phyloP scores from a whole-genome alignment of 495 filamentous ascomycete species.

The Tuber borchii region DNA sequence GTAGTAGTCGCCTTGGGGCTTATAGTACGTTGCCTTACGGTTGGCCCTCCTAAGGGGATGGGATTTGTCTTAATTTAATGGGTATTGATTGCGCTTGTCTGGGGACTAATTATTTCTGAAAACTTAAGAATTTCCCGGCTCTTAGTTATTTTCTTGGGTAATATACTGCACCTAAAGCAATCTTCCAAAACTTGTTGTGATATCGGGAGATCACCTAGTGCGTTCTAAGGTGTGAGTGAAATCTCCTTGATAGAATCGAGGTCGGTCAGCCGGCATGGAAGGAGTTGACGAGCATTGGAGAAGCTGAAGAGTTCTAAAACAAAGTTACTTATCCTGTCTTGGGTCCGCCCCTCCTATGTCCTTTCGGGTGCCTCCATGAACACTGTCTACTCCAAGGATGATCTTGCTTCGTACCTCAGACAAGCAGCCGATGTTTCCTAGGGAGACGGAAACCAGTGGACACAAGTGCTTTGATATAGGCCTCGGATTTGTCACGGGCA shows the following conservation, averaged over 20 bases:
- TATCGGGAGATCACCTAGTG: too few species aligned
- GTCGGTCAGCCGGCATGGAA: conserved; percentile 98
- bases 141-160: too few species aligned
- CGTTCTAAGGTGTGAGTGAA: too few species aligned
- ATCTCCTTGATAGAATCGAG: conserved; percentile 85
- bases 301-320: conserved; percentile 77
- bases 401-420: conserved; percentile 79
- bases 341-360: conserved; percentile 86
- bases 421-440: conserved; percentile 87
- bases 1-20: neutral
- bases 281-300: conserved; percentile 82
- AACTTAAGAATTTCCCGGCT: too few species aligned
- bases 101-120: too few species aligned
- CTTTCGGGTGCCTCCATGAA: conserved; percentile 97
- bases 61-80: too few species aligned
- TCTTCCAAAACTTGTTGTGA: neutral
- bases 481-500: conserved; percentile 91
- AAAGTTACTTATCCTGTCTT: conserved; percentile 85
- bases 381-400: conserved; percentile 80
- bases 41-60: too few species aligned
- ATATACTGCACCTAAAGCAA: neutral
- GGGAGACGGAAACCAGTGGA: conserved; percentile 96
- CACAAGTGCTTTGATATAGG: conserved; percentile 89
- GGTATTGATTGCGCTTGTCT: too few species aligned
- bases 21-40: too few species aligned